phyloP scores from a whole-genome alignment of 2,329 filamentous ascomycete genomes.

The Fusarium sp. region DNA sequence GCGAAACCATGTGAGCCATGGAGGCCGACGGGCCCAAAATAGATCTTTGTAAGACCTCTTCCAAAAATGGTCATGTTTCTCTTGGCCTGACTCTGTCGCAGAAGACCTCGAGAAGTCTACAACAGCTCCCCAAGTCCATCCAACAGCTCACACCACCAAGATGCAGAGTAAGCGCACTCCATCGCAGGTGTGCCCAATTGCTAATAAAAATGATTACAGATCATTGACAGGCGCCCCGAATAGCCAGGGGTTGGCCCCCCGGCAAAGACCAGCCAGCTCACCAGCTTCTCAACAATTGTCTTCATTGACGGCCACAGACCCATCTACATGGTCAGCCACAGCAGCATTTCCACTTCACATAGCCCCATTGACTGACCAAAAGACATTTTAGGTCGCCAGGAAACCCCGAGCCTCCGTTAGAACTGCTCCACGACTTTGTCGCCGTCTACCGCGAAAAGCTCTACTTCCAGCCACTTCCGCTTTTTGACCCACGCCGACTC shows the following conservation, averaged over 20 bases:
- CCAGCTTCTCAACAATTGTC: slow-evolving; percentile 6
- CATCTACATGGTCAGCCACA: slow-evolving; percentile 3
- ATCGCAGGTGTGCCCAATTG: background rate
- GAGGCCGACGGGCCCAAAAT: background rate
- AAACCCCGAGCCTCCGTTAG: slow-evolving; percentile 27
- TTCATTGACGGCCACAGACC: slow-evolving; percentile 9
- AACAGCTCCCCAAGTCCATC: background rate
- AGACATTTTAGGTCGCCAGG: slow-evolving; percentile 11
- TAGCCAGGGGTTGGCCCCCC: background rate
- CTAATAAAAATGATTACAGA: background rate
- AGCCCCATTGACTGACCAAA: accelerated
- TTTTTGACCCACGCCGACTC: slow-evolving; percentile 20
- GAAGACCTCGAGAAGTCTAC: slow-evolving; percentile 4
- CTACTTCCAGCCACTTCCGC: slow-evolving; percentile 33
- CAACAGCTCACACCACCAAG: background rate
- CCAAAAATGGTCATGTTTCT: background rate
- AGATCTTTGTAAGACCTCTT: background rate
- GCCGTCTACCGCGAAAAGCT: slow-evolving; percentile 28
- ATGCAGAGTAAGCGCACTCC: background rate
- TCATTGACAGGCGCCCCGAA: background rate
- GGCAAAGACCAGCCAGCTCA: background rate
- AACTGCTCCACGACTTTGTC: slow-evolving; percentile 16
- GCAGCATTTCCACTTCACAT: accelerated
- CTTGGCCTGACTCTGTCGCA: background rate
- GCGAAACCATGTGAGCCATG: slow-evolving; percentile 8